These are phyloP conservation scores for Halophytophthora polymorphica DNA, from an alignment of 352 stramenopile genomes.

Conservation along the genomic window DNA sequence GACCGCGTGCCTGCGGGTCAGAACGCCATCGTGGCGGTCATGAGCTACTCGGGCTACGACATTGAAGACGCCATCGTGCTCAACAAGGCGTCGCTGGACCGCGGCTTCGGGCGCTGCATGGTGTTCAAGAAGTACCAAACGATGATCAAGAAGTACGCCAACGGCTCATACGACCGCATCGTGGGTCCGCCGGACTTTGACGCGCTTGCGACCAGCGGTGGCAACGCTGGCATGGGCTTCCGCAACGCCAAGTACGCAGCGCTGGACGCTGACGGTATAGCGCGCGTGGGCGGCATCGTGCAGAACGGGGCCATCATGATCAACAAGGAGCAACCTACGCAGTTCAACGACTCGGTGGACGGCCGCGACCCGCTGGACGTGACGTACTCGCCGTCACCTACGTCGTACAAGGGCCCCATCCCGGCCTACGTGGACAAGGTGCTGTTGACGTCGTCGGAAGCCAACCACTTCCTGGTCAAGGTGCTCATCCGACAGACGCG, in stretches of 20 bases:
- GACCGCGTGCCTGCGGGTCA: slow-evolving; percentile 97
- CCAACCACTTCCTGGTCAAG: slow-evolving; percentile 98
- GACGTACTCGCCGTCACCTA: slow-evolving; percentile 81
- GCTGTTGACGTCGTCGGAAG: slow-evolving; percentile 97
- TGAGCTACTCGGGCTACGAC: slow-evolving; percentile 99
- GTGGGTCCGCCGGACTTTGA: slow-evolving; percentile 90
- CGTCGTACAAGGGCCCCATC: slow-evolving; percentile 95
- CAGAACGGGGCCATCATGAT: slow-evolving; percentile 97
- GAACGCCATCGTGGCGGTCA: slow-evolving; percentile 99
- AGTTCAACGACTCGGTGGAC: slow-evolving; percentile 90
- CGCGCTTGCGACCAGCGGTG: slow-evolving; percentile 51
- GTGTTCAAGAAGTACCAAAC: slow-evolving; percentile 98
- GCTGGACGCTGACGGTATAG: slow-evolving; percentile 97
- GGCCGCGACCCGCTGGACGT: slow-evolving; percentile 71
- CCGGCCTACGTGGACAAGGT: slow-evolving; percentile 98
- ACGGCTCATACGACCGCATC: slow-evolving; percentile 95
- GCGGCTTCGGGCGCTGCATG: slow-evolving; percentile 98
- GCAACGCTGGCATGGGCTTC: slow-evolving; percentile 51
- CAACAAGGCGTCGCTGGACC: slow-evolving; percentile 96
- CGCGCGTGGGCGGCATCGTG: slow-evolving; percentile 77
- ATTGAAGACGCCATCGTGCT: slow-evolving; percentile 99
- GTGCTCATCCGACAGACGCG: slow-evolving; percentile 95
- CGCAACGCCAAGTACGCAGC: slow-evolving; percentile 91
- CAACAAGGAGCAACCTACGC: slow-evolving; percentile 97
- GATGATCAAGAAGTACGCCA: slow-evolving; percentile 96